Evolutionary conservation across 805 yeast genomes (phyloP).

Genomic region (Clavispora fructus): DNA sequence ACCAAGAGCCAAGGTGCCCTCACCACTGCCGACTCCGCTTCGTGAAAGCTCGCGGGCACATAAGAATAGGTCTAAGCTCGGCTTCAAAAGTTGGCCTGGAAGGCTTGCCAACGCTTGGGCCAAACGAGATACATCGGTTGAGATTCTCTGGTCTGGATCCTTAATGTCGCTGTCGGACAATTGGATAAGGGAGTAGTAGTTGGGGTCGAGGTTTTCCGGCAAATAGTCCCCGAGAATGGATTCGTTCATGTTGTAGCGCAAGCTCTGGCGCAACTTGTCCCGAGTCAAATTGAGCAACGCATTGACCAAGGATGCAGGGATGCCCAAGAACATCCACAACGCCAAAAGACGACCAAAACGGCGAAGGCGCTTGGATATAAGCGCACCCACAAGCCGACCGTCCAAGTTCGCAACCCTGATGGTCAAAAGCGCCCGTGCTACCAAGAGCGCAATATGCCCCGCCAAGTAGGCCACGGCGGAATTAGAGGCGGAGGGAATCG

Average conservation of each 20-base stretch:
- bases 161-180: slow-evolving; percentile 45
- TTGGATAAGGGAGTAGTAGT: slow-evolving; percentile 69
- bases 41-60: slow-evolving; percentile 74
- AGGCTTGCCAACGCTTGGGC: slow-evolving; percentile 65
- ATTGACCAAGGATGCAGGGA: slow-evolving; percentile 81
- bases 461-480: slow-evolving; percentile 33
- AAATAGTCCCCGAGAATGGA: slow-evolving; percentile 65
- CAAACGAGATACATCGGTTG: slow-evolving; percentile 74
- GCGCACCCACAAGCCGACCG: slow-evolving; percentile 76
- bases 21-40: slow-evolving; percentile 65
- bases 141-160: slow-evolving; percentile 80
- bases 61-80: slow-evolving; percentile 69
- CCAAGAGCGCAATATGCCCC: slow-evolving; percentile 54
- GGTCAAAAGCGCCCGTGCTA: slow-evolving; percentile 67
- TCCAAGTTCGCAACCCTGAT: slow-evolving; percentile 82
- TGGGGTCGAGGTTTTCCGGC: slow-evolving; percentile 63
- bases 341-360: slow-evolving; percentile 58
- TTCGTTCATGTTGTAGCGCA: slow-evolving; percentile 61
- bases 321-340: slow-evolving; percentile 78
- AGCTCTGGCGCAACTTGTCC: slow-evolving; percentile 48
- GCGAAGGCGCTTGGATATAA: slow-evolving; percentile 65
- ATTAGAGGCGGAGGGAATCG: slow-evolving; percentile 28
- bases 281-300: slow-evolving; percentile 62
- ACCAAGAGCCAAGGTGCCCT: slow-evolving; percentile 75
- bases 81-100: slow-evolving; percentile 81